phyloP scores from a whole-genome alignment of 306 rosid genomes.

The Glycine tomentella region DNA sequence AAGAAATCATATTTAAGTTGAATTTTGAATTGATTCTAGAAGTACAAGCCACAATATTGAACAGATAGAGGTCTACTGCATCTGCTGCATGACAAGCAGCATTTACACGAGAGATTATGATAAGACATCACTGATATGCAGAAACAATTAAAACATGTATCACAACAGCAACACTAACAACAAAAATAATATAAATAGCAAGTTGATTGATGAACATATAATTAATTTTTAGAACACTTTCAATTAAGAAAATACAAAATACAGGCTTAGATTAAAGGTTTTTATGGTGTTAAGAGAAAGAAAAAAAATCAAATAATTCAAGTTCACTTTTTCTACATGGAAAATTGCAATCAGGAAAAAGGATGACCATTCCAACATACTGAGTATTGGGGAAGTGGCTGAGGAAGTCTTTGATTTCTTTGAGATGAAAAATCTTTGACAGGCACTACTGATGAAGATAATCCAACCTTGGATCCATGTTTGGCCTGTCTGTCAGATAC shows the following conservation, averaged over 20 bases:
- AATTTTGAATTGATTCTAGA: constrained; percentile 11
- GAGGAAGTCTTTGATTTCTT: constrained; percentile 46
- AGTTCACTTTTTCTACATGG: constrained; percentile 2
- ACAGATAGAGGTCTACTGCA: background rate
- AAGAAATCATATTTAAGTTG: background rate
- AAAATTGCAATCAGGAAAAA: background rate
- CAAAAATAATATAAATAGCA: background rate
- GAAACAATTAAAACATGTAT: constrained; percentile 14
- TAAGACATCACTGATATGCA: background rate
- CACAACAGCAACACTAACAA: background rate
- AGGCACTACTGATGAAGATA: constrained; percentile 45
- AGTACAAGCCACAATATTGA: constrained; percentile 12
- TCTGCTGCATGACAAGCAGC: background rate
- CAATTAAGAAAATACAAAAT: constrained; percentile 11
- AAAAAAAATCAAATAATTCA: background rate
- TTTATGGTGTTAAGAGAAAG: background rate
- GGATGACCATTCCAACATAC: constrained; percentile 42
- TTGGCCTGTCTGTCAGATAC: constrained; percentile 48
- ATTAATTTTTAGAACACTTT: constrained; percentile 6
- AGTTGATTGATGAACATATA: constrained; percentile 22
- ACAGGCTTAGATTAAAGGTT: constrained; percentile 6
- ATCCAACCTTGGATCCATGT: constrained; percentile 45
- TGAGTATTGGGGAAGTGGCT: constrained; percentile 45
- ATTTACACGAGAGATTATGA: background rate
- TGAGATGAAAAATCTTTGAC: constrained; percentile 47